Percentiles rank a stretch among this genome's conserved stretches.
Conservation (phyloP, 2,329 filamentous ascomycete genomes). For the Nectriaceae sp. region DNA sequence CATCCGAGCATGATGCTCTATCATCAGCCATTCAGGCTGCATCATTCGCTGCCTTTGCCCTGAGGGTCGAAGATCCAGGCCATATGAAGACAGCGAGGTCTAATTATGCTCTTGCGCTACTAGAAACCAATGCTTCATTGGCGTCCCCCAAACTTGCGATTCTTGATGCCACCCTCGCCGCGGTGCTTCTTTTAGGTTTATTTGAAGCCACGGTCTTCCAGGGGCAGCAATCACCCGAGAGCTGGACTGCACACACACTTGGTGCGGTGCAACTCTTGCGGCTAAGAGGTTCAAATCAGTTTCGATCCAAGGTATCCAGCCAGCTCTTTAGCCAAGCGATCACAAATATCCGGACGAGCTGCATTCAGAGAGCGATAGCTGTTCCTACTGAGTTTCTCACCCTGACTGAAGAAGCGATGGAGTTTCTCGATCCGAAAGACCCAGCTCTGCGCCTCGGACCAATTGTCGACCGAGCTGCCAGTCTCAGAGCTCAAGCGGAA, state of each 20-base stretch:
- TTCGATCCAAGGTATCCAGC: background rate
- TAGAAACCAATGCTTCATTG: background rate
- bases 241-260: background rate
- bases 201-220: background rate
- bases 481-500: background rate
- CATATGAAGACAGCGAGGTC: conserved; percentile 13
- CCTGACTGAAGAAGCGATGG: background rate
- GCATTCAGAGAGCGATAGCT: background rate
- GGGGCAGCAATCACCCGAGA: background rate
- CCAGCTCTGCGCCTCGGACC: background rate
- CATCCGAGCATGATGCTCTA: conserved; percentile 15
- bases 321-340: background rate
- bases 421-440: background rate
- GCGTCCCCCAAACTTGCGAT: background rate
- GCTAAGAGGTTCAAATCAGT: background rate
- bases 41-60: conserved; percentile 25
- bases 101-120: background rate
- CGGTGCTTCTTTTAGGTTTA: background rate
- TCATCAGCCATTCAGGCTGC: conserved; percentile 24
- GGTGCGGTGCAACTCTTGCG: background rate
- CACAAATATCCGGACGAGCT: background rate
- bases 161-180: background rate
- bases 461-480: background rate
- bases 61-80: conserved; percentile 8
- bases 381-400: conserved; percentile 10